Evolutionary conservation across 1,284 basidiomycete genomes (phyloP), one percentile per base, ranked within the genome.

Genomic region (Malassezia sympodialis): DNA sequence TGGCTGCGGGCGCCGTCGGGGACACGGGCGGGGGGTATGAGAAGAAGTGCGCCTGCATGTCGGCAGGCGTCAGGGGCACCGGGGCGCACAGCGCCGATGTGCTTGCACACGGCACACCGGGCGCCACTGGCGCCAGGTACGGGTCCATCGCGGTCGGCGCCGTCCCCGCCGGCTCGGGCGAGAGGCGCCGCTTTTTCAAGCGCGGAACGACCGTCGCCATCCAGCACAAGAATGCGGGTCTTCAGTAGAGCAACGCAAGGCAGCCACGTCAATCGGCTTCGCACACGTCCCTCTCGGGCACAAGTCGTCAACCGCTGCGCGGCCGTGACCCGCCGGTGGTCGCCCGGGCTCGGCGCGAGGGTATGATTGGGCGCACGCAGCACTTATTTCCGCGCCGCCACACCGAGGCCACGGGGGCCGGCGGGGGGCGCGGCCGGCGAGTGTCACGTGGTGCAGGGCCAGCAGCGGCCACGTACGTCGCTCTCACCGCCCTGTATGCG

Each of bases 161-260:
- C 42, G 42, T n/a, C 8, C 21, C 12, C 44, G 48, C 24, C 23
- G 39, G 21, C 8, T 43, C 35, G 5, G 54, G 50, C 24, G 49
- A 43, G 6, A 57, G 11, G 14, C 55, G 41, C 44, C 55, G 55
- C 30, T 57, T 57, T 41, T 57, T 57, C 30, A 51, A 19, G 32
- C 50, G 55, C 11, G 55, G 55, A 30, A 57, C 49, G 5, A 57
- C 55, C 14, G 55, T 57, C 6, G 55, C 55, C 55, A 57, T 57
- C 4, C 8, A 15, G 28, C 8, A 31, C 12, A 21, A 4, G 17
- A 27, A 42, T 27, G 41, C 12, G 24, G 40, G 23, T 24, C 24
- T 17, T 27, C 17, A 39, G 19, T 5, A 19, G 37, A 39, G 37
- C 37, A 39, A 39, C 19, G 1, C 37, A 15, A 21, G 15, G 37